Evolutionary conservation across 768 basidiomycete genomes (phyloP).

Genomic region (Pulveroboletus sp.): DNA sequence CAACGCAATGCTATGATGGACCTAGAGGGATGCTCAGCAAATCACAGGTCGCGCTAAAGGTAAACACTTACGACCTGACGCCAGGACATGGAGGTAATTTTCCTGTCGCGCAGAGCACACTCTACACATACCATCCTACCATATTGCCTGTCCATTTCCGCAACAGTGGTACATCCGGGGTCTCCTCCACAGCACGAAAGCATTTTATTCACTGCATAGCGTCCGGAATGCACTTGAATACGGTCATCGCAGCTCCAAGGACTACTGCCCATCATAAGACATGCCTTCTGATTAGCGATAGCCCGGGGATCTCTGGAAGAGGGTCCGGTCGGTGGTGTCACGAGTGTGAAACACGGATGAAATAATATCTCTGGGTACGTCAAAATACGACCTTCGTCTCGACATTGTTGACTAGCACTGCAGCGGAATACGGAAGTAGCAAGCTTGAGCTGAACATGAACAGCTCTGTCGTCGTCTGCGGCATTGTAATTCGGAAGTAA

Average conservation of each 20-base stretch:
- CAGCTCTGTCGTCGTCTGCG: constrained; percentile 13
- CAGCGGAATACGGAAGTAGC: constrained; percentile 28
- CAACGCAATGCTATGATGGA: constrained; percentile 14
- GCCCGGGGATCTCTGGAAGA: constrained; percentile 17
- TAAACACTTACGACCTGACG: constrained; percentile 19
- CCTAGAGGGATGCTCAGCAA: constrained; percentile 6
- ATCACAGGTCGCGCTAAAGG: background rate
- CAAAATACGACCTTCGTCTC: constrained; percentile 10
- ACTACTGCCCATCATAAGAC: constrained; percentile 20
- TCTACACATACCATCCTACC: constrained; percentile 15
- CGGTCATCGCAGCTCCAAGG: constrained; percentile 20
- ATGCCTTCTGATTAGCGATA: constrained; percentile 22
- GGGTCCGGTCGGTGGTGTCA: constrained; percentile 3
- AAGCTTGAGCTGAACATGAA: constrained; percentile 22
- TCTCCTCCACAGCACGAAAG: constrained; percentile 21
- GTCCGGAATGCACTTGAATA: constrained; percentile 20
- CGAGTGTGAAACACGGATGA: constrained; percentile 24
- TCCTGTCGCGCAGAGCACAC: constrained; percentile 10
- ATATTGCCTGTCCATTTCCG: constrained; percentile 25
- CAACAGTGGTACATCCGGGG: constrained; percentile 17
- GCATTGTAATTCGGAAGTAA: constrained; percentile 20
- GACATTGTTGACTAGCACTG: constrained; percentile 11
- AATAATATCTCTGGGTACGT: constrained; percentile 26
- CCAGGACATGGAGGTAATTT: constrained; percentile 19
- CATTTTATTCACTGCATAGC: constrained; percentile 10